Percentiles rank a stretch among this genome's conserved stretches.
phyloP scores from a whole-genome alignment of 306 rosid species.

The Rosa multiflora region DNA sequence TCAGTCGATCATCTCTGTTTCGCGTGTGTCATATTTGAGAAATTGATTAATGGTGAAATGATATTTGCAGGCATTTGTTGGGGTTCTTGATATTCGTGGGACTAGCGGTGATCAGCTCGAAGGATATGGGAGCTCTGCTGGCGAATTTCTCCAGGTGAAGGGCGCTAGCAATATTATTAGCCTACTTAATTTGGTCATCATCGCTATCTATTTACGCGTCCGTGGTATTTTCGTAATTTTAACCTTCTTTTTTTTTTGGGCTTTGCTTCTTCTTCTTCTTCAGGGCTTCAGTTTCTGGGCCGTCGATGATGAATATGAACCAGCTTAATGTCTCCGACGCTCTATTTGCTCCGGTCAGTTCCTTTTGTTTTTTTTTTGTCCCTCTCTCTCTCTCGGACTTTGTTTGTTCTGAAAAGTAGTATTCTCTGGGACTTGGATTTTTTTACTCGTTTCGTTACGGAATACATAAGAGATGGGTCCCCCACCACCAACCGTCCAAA shows the following conservation, averaged over 20 bases:
- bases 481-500: not conserved
- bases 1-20: not conserved
- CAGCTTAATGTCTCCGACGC: conserved; percentile 38
- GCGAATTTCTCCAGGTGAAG: conserved; percentile 49
- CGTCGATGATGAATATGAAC: conserved; percentile 23
- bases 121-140: conserved; percentile 41
- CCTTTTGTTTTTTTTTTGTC: not conserved
- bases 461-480: not conserved
- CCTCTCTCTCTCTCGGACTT: too few relatives aligned
- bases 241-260: not conserved
- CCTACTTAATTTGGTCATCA: too few relatives aligned
- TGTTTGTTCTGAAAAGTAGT: not conserved
- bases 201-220: conserved; percentile 5
- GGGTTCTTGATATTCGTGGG: conserved; percentile 71
- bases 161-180: not conserved
- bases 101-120: conserved; percentile 47
- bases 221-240: not conserved
- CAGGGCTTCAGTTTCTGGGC: conserved; percentile 41
- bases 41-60: not conserved
- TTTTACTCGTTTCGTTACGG: not conserved
- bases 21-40: too few relatives aligned
- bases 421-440: not conserved
- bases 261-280: not conserved
- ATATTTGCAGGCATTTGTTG: conserved; percentile 54
- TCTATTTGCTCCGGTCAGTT: conserved; percentile 36